Base-by-base conservation (phyloP, 2,329 filamentous ascomycete species). In the Ophiostoma australiae region DNA sequence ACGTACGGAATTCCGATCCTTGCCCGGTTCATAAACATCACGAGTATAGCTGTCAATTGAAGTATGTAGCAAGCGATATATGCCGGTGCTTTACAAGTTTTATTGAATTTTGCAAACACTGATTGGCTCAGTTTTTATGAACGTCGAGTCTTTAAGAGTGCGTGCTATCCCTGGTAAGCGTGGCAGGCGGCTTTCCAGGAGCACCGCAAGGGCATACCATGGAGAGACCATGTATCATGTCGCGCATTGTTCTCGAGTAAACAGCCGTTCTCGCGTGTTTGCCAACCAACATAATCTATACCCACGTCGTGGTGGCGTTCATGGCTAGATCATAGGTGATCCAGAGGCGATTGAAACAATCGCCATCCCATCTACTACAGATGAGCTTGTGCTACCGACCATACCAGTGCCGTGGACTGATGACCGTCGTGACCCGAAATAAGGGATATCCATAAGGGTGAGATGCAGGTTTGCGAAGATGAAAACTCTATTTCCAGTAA, bases 1-100 rank as follows among this genome's bases (percentile, higher is more conserved):
- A 73, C 65, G 73, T 74, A 72, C 73, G 73, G 73, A 74, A 68
- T 71, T 73, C 72, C 73, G 73, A 65, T 52, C 15, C 20, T 7
- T 66, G 23, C 69, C 23, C 31, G 15, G 55, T 10, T 17, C 15
- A 33, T 58, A n/a, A n/a, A n/a, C 33, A 20, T 39, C n/a, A 23
- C 27, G 55, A 13, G 27, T 15, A 17, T 8, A 61, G 23, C 4
- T 15, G 55, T 13, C 44, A 20, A 48, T 17, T 44, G 41, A 20
- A 0, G 15, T 11, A 15, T 3, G 2, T 10, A 41, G 10, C 39
- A 41, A 41, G 13, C 39, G 39, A 41, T 15, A 15, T 15, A 41
- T 13, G 39, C 39, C 39, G 10, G 15, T 41, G 4, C n/a, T 58
- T 3, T 27, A 11, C 8, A 58, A 4, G n/a, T 23, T 23, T 20